These are phyloP conservation scores for Mucor indicus DNA, from an alignment of 371 early-diverging fungal species.

Conservation along the genomic window DNA sequence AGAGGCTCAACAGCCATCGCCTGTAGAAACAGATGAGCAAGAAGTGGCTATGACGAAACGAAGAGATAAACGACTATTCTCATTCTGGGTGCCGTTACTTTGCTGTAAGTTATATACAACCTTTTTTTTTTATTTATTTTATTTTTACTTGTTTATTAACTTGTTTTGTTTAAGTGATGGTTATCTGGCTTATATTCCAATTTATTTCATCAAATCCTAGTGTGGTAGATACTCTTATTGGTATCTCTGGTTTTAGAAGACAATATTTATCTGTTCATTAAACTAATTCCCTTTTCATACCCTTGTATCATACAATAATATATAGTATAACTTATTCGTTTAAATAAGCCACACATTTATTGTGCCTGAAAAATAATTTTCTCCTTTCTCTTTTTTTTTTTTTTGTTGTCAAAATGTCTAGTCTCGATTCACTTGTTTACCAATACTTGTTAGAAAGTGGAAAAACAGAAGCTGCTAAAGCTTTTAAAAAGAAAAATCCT, in stretches of 20 bases:
- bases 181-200: constrained; percentile 38
- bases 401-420: background rate
- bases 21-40: background rate
- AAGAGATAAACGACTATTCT: constrained; percentile 37
- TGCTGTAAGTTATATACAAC: constrained; percentile 33
- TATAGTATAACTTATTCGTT: too few relatives aligned
- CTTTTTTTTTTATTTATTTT: background rate
- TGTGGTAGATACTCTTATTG: constrained; percentile 19
- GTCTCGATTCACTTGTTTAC: constrained; percentile 26
- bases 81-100: constrained; percentile 49
- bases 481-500: constrained; percentile 20
- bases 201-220: constrained; percentile 28
- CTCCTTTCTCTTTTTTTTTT: constrained; percentile 1
- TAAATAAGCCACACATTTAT: too few relatives aligned
- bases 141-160: background rate
- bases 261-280: constrained; percentile 23
- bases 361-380: background rate
- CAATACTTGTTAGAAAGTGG: constrained; percentile 23
- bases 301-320: too few relatives aligned
- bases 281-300: background rate
- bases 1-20: constrained; percentile 4
- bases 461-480: constrained; percentile 23
- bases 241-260: constrained; percentile 25
- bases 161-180: constrained; percentile 25
- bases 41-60: constrained; percentile 27